These are phyloP conservation scores for Monocercomonoides exilis DNA, from an alignment of 78 protist genomes.

Conservation along the genomic window DNA sequence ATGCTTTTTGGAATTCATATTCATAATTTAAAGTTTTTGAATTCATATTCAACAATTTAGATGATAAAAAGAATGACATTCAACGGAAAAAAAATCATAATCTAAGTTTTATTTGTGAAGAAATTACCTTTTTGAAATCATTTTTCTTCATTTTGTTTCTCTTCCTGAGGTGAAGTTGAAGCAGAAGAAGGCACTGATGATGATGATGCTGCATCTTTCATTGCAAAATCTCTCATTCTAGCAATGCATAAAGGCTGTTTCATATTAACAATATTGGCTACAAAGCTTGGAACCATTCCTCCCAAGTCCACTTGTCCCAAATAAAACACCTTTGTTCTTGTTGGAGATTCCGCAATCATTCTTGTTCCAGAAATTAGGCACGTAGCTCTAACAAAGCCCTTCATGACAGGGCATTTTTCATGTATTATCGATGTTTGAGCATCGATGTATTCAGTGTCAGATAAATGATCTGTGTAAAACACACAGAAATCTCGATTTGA, in stretches of 20 bases:
- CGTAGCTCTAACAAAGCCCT: background rate
- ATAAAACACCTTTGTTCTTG: background rate
- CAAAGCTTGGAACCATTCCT: background rate
- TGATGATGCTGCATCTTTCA: too few species aligned
- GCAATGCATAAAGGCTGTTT: background rate
- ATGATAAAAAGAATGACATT: too few species aligned
- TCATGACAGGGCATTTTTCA: background rate
- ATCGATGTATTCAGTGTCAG: background rate
- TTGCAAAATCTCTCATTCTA: background rate
- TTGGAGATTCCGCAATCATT: background rate
- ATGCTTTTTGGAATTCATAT: too few species aligned
- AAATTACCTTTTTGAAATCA: too few species aligned
- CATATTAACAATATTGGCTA: background rate
- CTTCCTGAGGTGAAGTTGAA: too few species aligned
- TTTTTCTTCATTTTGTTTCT: too few species aligned
- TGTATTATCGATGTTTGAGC: background rate
- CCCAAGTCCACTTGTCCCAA: background rate
- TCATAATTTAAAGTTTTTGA: too few species aligned
- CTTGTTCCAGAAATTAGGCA: background rate
- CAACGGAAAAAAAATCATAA: too few species aligned
- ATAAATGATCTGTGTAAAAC: background rate
- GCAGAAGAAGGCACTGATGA: too few species aligned
- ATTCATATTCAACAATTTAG: too few species aligned
- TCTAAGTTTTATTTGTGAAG: too few species aligned
- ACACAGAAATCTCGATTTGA: background rate